Conservation (phyloP, 179 eudicot species). For the Beta corolliflora region DNA sequence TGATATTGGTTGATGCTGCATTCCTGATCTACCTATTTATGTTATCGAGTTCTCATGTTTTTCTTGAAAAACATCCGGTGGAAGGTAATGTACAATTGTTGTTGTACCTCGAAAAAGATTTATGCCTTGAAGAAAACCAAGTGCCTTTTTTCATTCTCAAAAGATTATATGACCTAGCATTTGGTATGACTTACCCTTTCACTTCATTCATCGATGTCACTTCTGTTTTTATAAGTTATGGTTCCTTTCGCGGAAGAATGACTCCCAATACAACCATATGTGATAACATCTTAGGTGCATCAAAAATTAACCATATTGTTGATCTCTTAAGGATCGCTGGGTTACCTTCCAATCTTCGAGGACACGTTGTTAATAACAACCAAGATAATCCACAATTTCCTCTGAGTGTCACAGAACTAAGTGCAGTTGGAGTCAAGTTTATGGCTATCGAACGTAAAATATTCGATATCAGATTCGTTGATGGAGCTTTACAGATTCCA, state of each 20-base stretch:
- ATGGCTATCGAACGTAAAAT: not conserved
- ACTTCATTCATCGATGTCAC: not conserved
- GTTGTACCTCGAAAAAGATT: not conserved
- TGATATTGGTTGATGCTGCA: too few relatives aligned
- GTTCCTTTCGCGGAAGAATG: not conserved
- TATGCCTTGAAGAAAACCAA: slow-evolving; percentile 28
- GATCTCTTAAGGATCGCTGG: slow-evolving; percentile 23
- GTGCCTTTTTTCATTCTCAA: slow-evolving; percentile 30
- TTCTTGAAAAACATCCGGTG: too few relatives aligned
- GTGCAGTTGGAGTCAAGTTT: not conserved
- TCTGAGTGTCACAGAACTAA: not conserved
- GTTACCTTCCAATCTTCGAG: slow-evolving; percentile 18
- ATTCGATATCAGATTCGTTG: not conserved
- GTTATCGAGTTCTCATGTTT: too few relatives aligned
- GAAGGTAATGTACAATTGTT: too few relatives aligned
- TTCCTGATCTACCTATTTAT: too few relatives aligned
- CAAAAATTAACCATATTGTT: slow-evolving; percentile 23
- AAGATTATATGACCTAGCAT: slow-evolving; percentile 3
- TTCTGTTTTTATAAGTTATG: not conserved
- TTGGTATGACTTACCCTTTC: not conserved
- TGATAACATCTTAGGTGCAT: too few relatives aligned
- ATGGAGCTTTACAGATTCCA: not conserved
- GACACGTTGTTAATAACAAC: not conserved
- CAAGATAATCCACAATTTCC: too few relatives aligned
- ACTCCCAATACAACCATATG: not conserved